Evolutionary conservation across 495 filamentous ascomycete genomes (phyloP).

Genomic region (Tuber melanosporum): DNA sequence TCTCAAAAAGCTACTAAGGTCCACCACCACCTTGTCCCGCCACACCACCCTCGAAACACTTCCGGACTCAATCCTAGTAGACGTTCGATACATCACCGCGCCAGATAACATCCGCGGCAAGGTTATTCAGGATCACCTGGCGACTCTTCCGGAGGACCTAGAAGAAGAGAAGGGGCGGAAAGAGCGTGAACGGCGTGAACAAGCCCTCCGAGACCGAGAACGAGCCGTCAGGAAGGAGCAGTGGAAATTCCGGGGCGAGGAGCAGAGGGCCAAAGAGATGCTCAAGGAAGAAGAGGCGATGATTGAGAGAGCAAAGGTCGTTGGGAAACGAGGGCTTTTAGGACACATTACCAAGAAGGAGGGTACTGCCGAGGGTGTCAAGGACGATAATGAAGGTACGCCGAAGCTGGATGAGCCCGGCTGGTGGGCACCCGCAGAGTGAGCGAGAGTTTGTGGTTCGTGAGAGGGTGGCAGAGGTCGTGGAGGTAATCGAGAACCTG

Average conservation of each 20-base stretch:
- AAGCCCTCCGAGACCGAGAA: constrained; percentile 37
- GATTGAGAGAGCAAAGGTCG: constrained; percentile 41
- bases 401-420: constrained; percentile 1
- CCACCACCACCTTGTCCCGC: constrained; percentile 60
- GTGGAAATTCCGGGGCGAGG: constrained; percentile 34
- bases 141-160: constrained; percentile 62
- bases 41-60: constrained; percentile 59
- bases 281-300: constrained; percentile 36
- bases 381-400: constrained; percentile 7
- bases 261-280: constrained; percentile 33
- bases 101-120: constrained; percentile 61
- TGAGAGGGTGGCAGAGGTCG: neutral
- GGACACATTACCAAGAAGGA: constrained; percentile 37
- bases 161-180: constrained; percentile 57
- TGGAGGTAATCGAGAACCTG: neutral
- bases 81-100: constrained; percentile 77
- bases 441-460: neutral
- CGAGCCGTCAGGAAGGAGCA: constrained; percentile 34
- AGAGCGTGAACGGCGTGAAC: constrained; percentile 27
- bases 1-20: constrained; percentile 67
- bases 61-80: constrained; percentile 61
- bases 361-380: constrained; percentile 13
- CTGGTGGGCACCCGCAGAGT: neutral
- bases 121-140: constrained; percentile 69
- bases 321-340: constrained; percentile 38